Conservation (phyloP, 345 rosid genomes). For the Rhizophora mangle region DNA sequence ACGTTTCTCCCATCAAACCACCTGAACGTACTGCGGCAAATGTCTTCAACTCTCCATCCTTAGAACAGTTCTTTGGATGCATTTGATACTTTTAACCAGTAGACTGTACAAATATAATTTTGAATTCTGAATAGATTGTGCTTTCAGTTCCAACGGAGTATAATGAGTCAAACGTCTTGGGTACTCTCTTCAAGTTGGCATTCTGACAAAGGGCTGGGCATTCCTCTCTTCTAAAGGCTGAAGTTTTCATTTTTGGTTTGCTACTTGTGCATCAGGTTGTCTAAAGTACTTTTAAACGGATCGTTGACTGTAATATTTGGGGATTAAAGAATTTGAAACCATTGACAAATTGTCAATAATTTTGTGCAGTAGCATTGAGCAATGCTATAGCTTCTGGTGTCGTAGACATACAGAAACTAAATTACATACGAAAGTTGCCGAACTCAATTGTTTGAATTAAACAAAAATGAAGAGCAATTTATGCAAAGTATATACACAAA, state of each 20-base stretch:
- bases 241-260: constrained; percentile 24
- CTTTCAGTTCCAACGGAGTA: constrained; percentile 4
- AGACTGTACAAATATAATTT: constrained; percentile 15
- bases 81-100: constrained; percentile 30
- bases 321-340: too few species aligned
- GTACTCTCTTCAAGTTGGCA: constrained; percentile 8
- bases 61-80: constrained; percentile 87
- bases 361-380: too few species aligned
- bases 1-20: constrained; percentile 52
- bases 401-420: too few species aligned
- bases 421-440: too few species aligned
- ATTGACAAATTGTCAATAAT: too few species aligned
- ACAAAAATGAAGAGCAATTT: too few species aligned
- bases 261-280: constrained; percentile 29
- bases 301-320: background rate
- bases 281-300: constrained; percentile 18
- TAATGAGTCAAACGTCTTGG: constrained; percentile 1
- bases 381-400: too few species aligned
- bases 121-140: background rate
- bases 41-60: constrained; percentile 64
- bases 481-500: too few species aligned
- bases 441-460: too few species aligned
- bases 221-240: background rate
- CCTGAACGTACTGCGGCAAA: constrained; percentile 62
- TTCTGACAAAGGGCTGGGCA: constrained; percentile 1